Base-by-base conservation (phyloP, 2,329 filamentous ascomycete genomes). In the Coniosporium tulheliwenetii region DNA sequence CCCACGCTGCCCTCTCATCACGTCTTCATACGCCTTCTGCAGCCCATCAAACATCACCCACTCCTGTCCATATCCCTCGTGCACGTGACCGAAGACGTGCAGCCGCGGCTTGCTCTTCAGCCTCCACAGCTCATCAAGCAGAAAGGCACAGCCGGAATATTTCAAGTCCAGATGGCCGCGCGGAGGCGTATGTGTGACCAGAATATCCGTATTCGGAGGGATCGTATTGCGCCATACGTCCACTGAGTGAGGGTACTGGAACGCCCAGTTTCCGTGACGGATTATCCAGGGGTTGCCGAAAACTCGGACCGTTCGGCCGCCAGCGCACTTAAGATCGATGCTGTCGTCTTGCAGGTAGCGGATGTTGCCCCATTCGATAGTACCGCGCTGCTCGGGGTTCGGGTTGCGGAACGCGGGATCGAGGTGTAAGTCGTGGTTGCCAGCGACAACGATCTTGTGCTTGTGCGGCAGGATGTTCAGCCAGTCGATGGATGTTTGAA, bases 11-110 rank as follows among this genome's bases (percentile, higher is more conserved):
- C 62, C 56, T 2, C 54, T 53, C 52, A 71, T 66, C 16, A 85
- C 66, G 12, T 66, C 64, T 59, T 89, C 84, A 60, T 85, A 86
- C 1, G 72, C 71, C 30, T 63, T 63, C 58, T 93, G 84, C 44
- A 75, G 73, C 19, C 77, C 71, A 56, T 91, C 84, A 69, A 82
- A 93, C 60, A 75, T 81, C 8, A 82, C 69, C 0, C 76, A 59
- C 51, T 86, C 77, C 36, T 65, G 66, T 12, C 85, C 86, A 37
- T 81, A 73, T 8, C 76, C 82, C 52, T 71, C 81, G 62, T 94
- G 86, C 16, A 87, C 72, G 59, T 94, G 86, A 1, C 85, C 86
- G 56, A 91, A 93, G 38, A 93, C 71, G 58, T 93, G 85, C 10
- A 93, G 63, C 10, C 66, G 66, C 0, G 86, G 86, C 45, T 74